Percentiles rank a stretch among this genome's conserved stretches.
phyloP scores from a whole-genome alignment of 2,329 filamentous ascomycete genomes.

The Tolypocladium nubicola region DNA sequence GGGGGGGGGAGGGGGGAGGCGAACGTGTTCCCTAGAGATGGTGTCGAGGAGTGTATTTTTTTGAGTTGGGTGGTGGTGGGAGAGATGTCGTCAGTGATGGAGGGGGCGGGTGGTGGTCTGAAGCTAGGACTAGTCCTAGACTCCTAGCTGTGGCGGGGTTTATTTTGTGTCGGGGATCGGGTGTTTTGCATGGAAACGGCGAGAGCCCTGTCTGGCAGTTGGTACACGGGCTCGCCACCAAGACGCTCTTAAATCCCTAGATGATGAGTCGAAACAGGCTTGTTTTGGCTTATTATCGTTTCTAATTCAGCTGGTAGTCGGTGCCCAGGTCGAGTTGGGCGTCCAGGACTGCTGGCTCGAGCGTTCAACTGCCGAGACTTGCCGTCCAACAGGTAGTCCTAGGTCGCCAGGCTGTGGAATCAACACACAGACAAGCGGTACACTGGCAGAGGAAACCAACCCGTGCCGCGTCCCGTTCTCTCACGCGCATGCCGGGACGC shows the following conservation, averaged over 20 bases:
- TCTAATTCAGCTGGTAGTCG: not conserved
- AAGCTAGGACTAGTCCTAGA: not conserved
- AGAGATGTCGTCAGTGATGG: slow-evolving; percentile 27
- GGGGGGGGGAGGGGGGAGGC: slow-evolving; percentile 6
- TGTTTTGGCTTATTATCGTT: too few species aligned
- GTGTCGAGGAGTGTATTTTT: slow-evolving; percentile 9
- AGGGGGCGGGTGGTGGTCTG: slow-evolving; percentile 12
- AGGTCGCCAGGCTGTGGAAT: not conserved
- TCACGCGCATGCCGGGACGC: not conserved
- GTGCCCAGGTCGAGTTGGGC: not conserved
- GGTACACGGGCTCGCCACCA: too few species aligned
- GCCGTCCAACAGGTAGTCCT: not conserved
- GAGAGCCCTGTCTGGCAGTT: not conserved
- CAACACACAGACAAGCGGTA: not conserved
- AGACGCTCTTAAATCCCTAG: too few species aligned
- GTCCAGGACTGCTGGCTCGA: not conserved
- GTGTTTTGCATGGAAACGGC: slow-evolving; percentile 8
- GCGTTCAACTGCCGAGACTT: not conserved
- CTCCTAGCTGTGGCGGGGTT: slow-evolving; percentile 15
- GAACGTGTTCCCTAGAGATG: not conserved
- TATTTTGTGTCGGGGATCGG: slow-evolving; percentile 3
- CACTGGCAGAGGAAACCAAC: not conserved
- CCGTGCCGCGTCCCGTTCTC: not conserved
- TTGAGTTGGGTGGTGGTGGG: slow-evolving; percentile 13
- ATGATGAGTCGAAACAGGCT: not conserved